A percentile compares a stretch with the other conserved stretches of the same genome.
These are phyloP conservation scores for Acorus gramineus DNA, from an alignment of 106 monocot genomes.

Conservation along the genomic window DNA sequence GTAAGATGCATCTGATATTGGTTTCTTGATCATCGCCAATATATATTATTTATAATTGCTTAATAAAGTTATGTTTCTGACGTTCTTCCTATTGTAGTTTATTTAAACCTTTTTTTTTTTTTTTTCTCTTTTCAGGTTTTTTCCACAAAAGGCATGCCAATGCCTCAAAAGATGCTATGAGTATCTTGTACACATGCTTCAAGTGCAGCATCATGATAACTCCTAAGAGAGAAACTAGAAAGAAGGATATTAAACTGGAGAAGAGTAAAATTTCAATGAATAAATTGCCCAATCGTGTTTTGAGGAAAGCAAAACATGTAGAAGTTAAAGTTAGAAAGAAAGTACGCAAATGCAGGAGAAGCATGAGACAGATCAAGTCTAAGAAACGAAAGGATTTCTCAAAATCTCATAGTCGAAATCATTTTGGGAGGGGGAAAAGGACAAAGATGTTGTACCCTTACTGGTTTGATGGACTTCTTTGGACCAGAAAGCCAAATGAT, in stretches of 20 bases:
- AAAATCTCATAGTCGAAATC: slow-evolving; percentile 15
- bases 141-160: slow-evolving; percentile 79
- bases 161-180: slow-evolving; percentile 41
- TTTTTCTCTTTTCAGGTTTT: slow-evolving; percentile 35
- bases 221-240: slow-evolving; percentile 10
- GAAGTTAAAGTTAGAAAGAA: slow-evolving; percentile 4
- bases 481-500: slow-evolving; percentile 39
- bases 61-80: too few relatives aligned
- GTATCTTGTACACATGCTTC: slow-evolving; percentile 41
- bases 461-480: slow-evolving; percentile 80
- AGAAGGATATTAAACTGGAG: neutral
- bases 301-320: slow-evolving; percentile 13
- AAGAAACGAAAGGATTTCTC: slow-evolving; percentile 10
- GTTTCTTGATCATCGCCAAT: too few relatives aligned
- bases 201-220: slow-evolving; percentile 36
- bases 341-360: neutral
- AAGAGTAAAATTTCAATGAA: slow-evolving; percentile 17
- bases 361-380: neutral
- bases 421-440: slow-evolving; percentile 33
- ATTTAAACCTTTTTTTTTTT: neutral
- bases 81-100: too few relatives aligned
- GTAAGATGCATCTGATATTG: too few relatives aligned
- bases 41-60: too few relatives aligned
- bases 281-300: slow-evolving; percentile 8
- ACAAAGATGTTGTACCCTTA: slow-evolving; percentile 43